Base-by-base conservation (phyloP, 306 rosid species). In the Cicer arietinum region DNA sequence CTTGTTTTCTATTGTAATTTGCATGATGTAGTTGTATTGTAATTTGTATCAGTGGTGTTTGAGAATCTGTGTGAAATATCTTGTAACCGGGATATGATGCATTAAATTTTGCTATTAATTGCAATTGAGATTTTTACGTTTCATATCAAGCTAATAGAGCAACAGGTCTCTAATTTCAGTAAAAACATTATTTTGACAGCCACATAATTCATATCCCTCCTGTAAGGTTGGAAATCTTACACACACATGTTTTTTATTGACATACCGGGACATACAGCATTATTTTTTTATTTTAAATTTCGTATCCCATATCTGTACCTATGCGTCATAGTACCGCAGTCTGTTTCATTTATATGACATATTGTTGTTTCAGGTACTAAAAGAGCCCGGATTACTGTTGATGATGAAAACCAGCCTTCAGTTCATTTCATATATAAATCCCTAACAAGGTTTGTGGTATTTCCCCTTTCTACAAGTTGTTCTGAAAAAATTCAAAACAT, bases 351-450 rank as follows among this genome's bases (percentile, higher is more conserved):
- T 79, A 88, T 62, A 78, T 78, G 77, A 35, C 51, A 40, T 56
- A 65, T 76, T 85, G 92, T 82, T 79, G 78, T 83, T 69, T 81
- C 85, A 72, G 97, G 99, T 82, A 77, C 83, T 73, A 92, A 92
- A 83, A 86, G 97, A 85, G 75, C 90, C 50, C 87, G 96, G 25
- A 30, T 69, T 50, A 70, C 84, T 60, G 37, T 80, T 66, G 96
- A 92, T 62, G 96, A 92, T 46, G 93, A 92, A 66, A 78, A 77
- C 11, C 82, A 84, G 73, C 86, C 97, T 67, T 89, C 96, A 72
- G 98, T 95, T 71, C 85, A 67, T 78, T 82, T 95, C 50, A 77
- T 72, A 13, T 95, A 89, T 87, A 83, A 70, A 67, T 90, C 87
- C 63, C 81, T 95, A 71, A 82, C 97, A 69, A 92, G 96, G 99